Conservation (phyloP, 2,329 filamentous ascomycete genomes). For the Penicillium hordei region DNA sequence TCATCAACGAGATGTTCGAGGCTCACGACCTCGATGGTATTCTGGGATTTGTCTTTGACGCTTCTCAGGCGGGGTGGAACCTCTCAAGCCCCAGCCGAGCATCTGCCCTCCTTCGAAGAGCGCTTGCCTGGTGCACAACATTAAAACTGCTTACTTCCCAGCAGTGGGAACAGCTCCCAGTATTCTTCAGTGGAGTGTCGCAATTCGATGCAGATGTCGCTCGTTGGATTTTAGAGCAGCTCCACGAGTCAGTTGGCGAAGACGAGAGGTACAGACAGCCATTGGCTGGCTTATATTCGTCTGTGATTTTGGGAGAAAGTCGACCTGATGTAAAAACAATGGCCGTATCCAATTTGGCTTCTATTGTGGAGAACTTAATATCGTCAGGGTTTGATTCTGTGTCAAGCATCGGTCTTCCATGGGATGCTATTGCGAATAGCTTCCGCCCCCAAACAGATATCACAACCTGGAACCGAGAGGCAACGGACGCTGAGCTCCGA, state of each 20-base stretch:
- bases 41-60: conserved; percentile 28
- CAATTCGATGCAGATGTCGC: conserved; percentile 35
- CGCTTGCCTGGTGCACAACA: conserved; percentile 33
- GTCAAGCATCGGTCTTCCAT: conserved; percentile 29
- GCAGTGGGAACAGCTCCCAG: conserved; percentile 18
- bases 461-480: conserved; percentile 37
- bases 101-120: conserved; percentile 38
- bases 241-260: conserved; percentile 27
- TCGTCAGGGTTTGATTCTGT: conserved; percentile 17
- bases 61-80: conserved; percentile 27
- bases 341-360: conserved; percentile 37
- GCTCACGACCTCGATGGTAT: conserved; percentile 31
- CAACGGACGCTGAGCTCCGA: conserved; percentile 38
- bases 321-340: conserved; percentile 30
- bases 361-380: conserved; percentile 31
- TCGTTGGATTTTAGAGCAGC: conserved; percentile 36
- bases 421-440: conserved; percentile 25
- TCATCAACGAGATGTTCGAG: conserved; percentile 27
- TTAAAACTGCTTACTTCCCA: conserved; percentile 26
- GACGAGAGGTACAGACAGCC: conserved; percentile 24
- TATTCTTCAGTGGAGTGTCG: conserved; percentile 29
- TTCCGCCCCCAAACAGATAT: conserved; percentile 27
- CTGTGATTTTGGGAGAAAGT: conserved; percentile 29
- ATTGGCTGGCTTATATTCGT: conserved; percentile 33
- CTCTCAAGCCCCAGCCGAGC: conserved; percentile 33